phyloP scores from a whole-genome alignment of 2,329 filamentous ascomycete genomes.

The Diaporthe aspalathi region DNA sequence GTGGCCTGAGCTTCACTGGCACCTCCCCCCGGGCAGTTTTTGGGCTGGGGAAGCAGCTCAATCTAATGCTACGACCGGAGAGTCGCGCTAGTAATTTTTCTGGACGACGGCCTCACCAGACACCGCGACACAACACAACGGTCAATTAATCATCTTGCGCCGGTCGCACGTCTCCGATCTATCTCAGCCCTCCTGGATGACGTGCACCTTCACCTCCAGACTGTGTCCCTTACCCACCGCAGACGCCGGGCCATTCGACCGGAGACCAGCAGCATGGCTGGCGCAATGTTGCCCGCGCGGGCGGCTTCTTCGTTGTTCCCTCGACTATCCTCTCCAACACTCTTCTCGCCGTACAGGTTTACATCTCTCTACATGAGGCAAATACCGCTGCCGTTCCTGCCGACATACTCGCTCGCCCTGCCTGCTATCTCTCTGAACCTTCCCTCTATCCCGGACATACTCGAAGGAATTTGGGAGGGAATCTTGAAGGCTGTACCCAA shows the following conservation, averaged over 20 bases:
- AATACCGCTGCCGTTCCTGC: conserved; percentile 60
- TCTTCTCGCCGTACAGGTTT: conserved; percentile 54
- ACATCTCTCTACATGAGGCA: conserved; percentile 58
- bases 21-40: conserved; percentile 26
- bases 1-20: conserved; percentile 25
- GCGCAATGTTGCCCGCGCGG: conserved; percentile 49
- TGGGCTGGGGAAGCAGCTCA: conserved; percentile 31
- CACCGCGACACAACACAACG: conserved; percentile 32
- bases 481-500: conserved; percentile 94
- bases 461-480: conserved; percentile 91
- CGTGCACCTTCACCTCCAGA: not conserved
- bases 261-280: conserved; percentile 57
- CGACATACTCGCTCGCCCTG: conserved; percentile 67
- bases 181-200: no score
- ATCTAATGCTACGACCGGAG: not conserved
- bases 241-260: not conserved
- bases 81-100: conserved; percentile 39
- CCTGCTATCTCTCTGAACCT: conserved; percentile 69
- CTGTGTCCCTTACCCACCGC: not conserved
- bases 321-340: conserved; percentile 58
- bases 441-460: conserved; percentile 72
- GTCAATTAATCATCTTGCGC: not conserved
- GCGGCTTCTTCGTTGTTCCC: conserved; percentile 64
- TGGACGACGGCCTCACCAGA: conserved; percentile 26
- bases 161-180: not conserved